These are phyloP conservation scores for Alternaria sp. DNA, from an alignment of 2,329 filamentous ascomycete genomes.

Conservation along the genomic window DNA sequence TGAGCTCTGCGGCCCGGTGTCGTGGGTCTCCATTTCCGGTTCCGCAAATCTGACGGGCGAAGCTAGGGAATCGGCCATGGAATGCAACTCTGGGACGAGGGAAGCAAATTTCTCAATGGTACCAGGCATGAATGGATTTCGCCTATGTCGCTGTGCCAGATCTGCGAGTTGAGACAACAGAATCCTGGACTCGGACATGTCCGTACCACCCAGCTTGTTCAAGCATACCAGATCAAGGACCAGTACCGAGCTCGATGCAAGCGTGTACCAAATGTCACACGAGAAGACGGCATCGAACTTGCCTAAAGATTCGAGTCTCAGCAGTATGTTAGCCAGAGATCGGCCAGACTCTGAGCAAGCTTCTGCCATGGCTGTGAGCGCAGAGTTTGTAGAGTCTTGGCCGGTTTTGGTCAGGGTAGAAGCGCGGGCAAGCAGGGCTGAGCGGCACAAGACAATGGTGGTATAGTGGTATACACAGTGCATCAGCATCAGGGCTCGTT, in stretches of 20 bases:
- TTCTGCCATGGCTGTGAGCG: slow-evolving; percentile 45
- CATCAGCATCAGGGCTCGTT: slow-evolving; percentile 49
- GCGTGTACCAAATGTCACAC: slow-evolving; percentile 52
- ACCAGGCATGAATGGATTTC: slow-evolving; percentile 47
- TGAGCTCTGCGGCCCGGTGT: slow-evolving; percentile 3
- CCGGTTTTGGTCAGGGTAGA: slow-evolving; percentile 39
- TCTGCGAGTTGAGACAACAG: slow-evolving; percentile 46
- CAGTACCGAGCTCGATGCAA: slow-evolving; percentile 47
- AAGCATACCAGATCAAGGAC: slow-evolving; percentile 48
- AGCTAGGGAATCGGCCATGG: slow-evolving; percentile 40
- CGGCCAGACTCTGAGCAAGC: slow-evolving; percentile 49
- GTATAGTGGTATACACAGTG: slow-evolving; percentile 53
- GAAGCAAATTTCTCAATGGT: slow-evolving; percentile 48
- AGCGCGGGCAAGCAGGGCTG: slow-evolving; percentile 48
- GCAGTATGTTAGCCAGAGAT: slow-evolving; percentile 40
- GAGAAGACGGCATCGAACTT: slow-evolving; percentile 51
- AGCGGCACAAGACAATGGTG: slow-evolving; percentile 47
- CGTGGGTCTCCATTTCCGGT: slow-evolving; percentile 11
- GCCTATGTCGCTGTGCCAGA: slow-evolving; percentile 38
- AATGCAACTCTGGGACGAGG: slow-evolving; percentile 46
- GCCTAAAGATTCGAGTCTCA: slow-evolving; percentile 45
- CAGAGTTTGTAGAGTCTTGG: slow-evolving; percentile 31
- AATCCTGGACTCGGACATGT: slow-evolving; percentile 38
- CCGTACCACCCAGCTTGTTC: slow-evolving; percentile 22
- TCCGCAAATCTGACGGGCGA: slow-evolving; percentile 12